phyloP scores from a whole-genome alignment of 2,329 filamentous ascomycete species.

The Epichloe festucae region DNA sequence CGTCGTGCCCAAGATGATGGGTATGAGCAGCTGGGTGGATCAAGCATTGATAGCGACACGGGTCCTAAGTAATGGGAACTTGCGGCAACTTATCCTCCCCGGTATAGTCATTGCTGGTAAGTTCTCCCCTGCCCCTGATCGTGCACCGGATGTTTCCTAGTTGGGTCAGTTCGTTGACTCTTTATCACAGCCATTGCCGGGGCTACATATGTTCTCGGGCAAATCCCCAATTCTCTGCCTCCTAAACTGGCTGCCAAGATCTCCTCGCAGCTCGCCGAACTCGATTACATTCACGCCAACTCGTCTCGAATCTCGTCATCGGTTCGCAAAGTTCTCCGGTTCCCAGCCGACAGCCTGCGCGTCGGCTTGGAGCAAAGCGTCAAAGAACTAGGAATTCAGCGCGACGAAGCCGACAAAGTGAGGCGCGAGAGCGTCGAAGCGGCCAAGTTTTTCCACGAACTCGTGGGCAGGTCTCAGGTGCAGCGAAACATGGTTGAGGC shows the following conservation, averaged over 20 bases:
- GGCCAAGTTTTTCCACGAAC: conserved; percentile 77
- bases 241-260: conserved; percentile 78
- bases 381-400: conserved; percentile 65
- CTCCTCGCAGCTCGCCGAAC: conserved; percentile 59
- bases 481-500: conserved; percentile 37
- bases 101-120: conserved; percentile 67
- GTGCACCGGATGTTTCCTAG: not conserved
- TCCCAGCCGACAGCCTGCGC: conserved; percentile 76
- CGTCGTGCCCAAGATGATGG: conserved; percentile 67
- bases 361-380: conserved; percentile 73
- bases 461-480: conserved; percentile 53
- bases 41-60: conserved; percentile 71
- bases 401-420: conserved; percentile 72
- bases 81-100: conserved; percentile 69
- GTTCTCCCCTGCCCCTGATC: conserved; percentile 19
- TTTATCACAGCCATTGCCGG: conserved; percentile 50
- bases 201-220: conserved; percentile 67
- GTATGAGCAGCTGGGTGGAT: conserved; percentile 80
- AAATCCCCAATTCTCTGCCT: conserved; percentile 81
- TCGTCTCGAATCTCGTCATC: conserved; percentile 70
- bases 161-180: not conserved
- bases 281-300: conserved; percentile 91
- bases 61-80: conserved; percentile 66
- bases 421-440: conserved; percentile 76
- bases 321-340: conserved; percentile 77